Percentiles rank a stretch among this genome's conserved stretches.
These are phyloP conservation scores for Magnusiomyces suaveolens DNA, from an alignment of 1,139 yeast genomes.

Conservation along the genomic window DNA sequence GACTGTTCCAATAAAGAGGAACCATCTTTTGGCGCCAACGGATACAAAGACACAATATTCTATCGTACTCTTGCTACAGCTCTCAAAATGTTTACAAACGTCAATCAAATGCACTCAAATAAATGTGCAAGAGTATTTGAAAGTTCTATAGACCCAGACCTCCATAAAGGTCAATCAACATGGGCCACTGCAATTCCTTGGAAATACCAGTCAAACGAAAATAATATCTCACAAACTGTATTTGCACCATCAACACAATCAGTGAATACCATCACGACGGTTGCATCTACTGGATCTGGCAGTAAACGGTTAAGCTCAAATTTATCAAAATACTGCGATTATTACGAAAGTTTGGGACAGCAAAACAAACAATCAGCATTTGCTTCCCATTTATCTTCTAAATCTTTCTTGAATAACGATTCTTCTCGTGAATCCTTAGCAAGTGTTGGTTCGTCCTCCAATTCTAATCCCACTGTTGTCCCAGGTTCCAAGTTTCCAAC, in stretches of 20 bases:
- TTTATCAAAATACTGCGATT: background rate
- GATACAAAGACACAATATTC: background rate
- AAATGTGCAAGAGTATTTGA: background rate
- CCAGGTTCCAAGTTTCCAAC: background rate
- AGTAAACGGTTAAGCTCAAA: background rate
- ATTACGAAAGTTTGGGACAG: background rate
- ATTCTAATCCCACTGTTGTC: background rate
- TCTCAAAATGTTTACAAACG: background rate
- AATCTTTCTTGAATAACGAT: background rate
- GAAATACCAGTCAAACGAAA: background rate
- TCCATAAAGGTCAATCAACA: background rate
- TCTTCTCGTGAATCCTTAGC: background rate
- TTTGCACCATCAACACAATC: background rate
- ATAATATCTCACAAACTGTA: background rate
- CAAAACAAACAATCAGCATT: background rate
- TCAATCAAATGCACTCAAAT: background rate
- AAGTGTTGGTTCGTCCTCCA: background rate
- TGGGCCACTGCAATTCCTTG: conserved; percentile 3
- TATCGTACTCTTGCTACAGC: conserved; percentile 1
- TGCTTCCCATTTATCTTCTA: background rate
- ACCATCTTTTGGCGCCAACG: background rate
- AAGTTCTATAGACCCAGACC: background rate
- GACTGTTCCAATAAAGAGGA: background rate
- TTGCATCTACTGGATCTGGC: background rate
- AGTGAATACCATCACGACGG: too few species aligned